phyloP scores from a whole-genome alignment of 2,329 filamentous ascomycete species.

The Calycina herbarum region DNA sequence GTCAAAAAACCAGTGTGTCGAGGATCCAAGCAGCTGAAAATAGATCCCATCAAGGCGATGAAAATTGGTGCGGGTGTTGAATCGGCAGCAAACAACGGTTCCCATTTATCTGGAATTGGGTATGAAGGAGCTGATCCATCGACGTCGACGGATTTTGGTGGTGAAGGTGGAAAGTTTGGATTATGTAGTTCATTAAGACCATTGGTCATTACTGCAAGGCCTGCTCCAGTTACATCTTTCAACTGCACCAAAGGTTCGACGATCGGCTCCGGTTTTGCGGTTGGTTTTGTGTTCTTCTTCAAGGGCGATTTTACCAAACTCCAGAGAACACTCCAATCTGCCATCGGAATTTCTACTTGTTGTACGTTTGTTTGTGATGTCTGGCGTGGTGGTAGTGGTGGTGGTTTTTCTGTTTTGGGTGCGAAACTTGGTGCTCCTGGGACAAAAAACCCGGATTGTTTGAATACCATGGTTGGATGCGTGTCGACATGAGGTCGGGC shows the following conservation, averaged over 20 bases:
- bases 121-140: constrained; percentile 22
- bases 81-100: constrained; percentile 26
- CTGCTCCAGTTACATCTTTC: constrained; percentile 9
- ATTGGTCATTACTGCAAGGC: constrained; percentile 5
- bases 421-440: constrained; percentile 21
- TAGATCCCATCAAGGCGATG: constrained; percentile 30
- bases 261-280: background rate
- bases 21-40: constrained; percentile 29
- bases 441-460: constrained; percentile 23
- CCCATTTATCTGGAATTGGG: constrained; percentile 26
- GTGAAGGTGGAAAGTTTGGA: constrained; percentile 16
- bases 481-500: constrained; percentile 20
- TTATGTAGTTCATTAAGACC: constrained; percentile 3
- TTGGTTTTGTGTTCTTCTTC: constrained; percentile 20
- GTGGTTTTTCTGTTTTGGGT: constrained; percentile 17
- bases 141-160: constrained; percentile 30
- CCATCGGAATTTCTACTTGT: constrained; percentile 25
- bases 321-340: constrained; percentile 33
- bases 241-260: constrained; percentile 1
- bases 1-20: constrained; percentile 27
- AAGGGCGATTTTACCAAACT: constrained; percentile 29
- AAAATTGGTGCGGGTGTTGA: constrained; percentile 26
- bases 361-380: constrained; percentile 8
- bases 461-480: constrained; percentile 26
- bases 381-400: constrained; percentile 22